Evolutionary conservation across 805 yeast species (phyloP).

Genomic region (Wickerhamiella hasegawae): DNA sequence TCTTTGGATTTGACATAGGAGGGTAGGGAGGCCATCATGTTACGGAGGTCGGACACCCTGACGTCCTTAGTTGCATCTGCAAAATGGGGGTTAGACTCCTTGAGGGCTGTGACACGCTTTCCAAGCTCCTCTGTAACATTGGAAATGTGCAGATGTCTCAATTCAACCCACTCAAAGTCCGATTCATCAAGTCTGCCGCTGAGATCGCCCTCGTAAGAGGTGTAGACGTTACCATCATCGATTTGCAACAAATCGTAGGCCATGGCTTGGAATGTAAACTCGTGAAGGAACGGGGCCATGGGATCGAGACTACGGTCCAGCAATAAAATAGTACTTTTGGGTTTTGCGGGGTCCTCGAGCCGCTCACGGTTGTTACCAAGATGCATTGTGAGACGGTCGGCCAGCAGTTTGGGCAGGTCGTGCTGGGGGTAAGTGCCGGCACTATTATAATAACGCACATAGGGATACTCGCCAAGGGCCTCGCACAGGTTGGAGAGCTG

Average conservation of each 20-base stretch:
- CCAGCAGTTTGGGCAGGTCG: conserved; percentile 4
- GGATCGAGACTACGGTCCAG: conserved; percentile 75
- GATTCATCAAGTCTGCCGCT: conserved; percentile 36
- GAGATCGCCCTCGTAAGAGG: conserved; percentile 27
- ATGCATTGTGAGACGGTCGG: not conserved
- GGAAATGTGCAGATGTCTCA: conserved; percentile 61
- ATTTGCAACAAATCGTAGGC: conserved; percentile 55
- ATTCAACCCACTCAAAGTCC: conserved; percentile 56
- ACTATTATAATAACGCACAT: conserved; percentile 47
- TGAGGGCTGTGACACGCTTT: conserved; percentile 44
- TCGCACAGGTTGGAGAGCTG: conserved; percentile 59
- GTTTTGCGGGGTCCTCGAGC: not conserved
- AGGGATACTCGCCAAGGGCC: conserved; percentile 75
- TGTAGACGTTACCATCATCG: conserved; percentile 30
- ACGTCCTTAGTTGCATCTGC: conserved; percentile 51
- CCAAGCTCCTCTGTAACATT: conserved; percentile 52
- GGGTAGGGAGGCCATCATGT: conserved; percentile 37
- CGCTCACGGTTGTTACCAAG: not conserved
- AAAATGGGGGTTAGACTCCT: conserved; percentile 58
- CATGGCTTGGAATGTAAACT: conserved; percentile 83
- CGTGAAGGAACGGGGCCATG: conserved; percentile 73
- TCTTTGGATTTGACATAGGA: conserved; percentile 23
- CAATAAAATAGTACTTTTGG: conserved; percentile 41
- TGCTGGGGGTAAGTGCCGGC: conserved; percentile 28
- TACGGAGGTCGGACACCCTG: conserved; percentile 54